phyloP scores from a whole-genome alignment of 78 protist genomes.

The Isochrysis galbana region DNA sequence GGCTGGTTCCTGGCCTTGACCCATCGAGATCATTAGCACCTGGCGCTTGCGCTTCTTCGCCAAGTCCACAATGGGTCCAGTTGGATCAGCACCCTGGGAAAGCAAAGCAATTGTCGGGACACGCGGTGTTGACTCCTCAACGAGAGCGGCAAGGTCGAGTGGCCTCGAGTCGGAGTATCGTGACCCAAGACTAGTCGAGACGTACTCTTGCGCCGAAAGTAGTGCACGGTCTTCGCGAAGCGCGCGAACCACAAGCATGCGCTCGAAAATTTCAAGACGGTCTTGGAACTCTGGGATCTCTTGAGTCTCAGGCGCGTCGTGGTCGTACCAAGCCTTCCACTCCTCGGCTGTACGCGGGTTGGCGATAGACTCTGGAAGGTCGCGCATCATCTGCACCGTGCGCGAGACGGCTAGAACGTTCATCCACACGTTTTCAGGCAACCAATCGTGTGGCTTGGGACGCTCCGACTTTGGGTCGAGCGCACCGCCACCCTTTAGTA shows the following conservation, averaged over 20 bases:
- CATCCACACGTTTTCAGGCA: slow-evolving; percentile 61
- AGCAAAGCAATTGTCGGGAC: slow-evolving; percentile 78
- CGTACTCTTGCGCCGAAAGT: slow-evolving; percentile 62
- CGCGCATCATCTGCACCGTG: slow-evolving; percentile 49
- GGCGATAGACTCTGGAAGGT: slow-evolving; percentile 51
- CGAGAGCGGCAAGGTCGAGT: no score
- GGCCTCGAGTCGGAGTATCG: slow-evolving; percentile 36
- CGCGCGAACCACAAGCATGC: slow-evolving; percentile 65
- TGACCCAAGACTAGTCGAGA: neutral
- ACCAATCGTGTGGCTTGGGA: slow-evolving; percentile 38
- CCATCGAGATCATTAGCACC: slow-evolving; percentile 73
- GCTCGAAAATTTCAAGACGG: slow-evolving; percentile 58
- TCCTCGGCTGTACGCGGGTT: slow-evolving; percentile 73
- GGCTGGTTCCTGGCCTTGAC: slow-evolving; percentile 87
- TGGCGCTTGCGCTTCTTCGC: slow-evolving; percentile 68
- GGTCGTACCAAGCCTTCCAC: slow-evolving; percentile 76
- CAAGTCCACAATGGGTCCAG: slow-evolving; percentile 58
- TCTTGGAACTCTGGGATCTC: slow-evolving; percentile 83
- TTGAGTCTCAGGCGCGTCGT: slow-evolving; percentile 72
- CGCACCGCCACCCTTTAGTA: neutral
- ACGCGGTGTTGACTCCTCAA: no score
- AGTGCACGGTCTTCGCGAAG: slow-evolving; percentile 84
- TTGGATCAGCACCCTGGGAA: slow-evolving; percentile 86
- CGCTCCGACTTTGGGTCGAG: neutral
- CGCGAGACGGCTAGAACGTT: slow-evolving; percentile 30